Evolutionary conservation across 768 basidiomycete genomes (phyloP), one percentile per base, ranked within the genome.

Genomic region (Filobasidium wieringae): DNA sequence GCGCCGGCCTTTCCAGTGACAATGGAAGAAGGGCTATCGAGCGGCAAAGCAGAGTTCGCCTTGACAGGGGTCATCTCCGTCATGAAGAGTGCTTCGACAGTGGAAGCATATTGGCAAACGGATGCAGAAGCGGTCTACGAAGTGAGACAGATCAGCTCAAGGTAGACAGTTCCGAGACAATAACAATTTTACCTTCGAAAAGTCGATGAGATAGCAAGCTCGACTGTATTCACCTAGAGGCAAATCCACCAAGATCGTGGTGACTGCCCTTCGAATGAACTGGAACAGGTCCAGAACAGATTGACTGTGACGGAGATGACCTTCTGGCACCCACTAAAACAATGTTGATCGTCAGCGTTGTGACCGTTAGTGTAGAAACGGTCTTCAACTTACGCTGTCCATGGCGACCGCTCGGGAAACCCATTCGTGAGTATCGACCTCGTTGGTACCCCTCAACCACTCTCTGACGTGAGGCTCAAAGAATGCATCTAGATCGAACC

Each of bases 231-330:
- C 69, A 15, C 63, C 62, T 29, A 74, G 53, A 4, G 72, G 72
- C 30, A 74, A 58, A 39, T 71, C 67, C 8, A 64, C 61, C 7
- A 72, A 55, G 26, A 74, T 63, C 26, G 67, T 67, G 15, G 64
- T 60, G 12, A 62, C 60, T 8, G 69, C 62, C 9, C 55, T 60
- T 15, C 69, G 59, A 34, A 74, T 68, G 53, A 71, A 72, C 7
- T 69, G 67, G 57, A 74, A 74, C 1, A 74, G 58, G 58, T 72
- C 72, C 34, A 70, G 63, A 22, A 74, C 72, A 7, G 71, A 72
- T 60, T 73, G 70, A 37, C 60, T 63, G 43, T 71, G 65, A 33
- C 66, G 63, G 41, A 67, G 62, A 33, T 64, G 60, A 11, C 67
- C 68, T 53, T 73, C 72, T 1, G 70, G 72, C 6, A 66, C 63